Conservation (phyloP, 305 asterid species). For the Fraxinus floribunda region DNA sequence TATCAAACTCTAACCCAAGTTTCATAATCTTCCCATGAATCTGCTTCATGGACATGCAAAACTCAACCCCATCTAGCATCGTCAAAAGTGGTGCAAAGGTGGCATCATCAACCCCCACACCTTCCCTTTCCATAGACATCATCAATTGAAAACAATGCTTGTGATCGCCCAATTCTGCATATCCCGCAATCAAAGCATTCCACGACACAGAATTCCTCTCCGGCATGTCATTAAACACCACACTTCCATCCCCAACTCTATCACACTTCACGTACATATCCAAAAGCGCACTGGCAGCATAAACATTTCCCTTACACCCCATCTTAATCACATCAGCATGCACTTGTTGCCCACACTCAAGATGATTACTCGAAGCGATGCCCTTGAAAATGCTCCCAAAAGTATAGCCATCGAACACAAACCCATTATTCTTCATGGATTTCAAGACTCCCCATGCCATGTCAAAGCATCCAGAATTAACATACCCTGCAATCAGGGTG, state of each 20-base stretch:
- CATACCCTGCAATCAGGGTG: constrained; percentile 60
- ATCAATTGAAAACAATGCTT: constrained; percentile 46
- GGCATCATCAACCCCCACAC: constrained; percentile 58
- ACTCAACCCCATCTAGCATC: constrained; percentile 43
- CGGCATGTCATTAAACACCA: constrained; percentile 51
- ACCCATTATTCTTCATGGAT: constrained; percentile 52
- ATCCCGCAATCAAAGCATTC: constrained; percentile 77
- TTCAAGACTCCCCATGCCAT: constrained; percentile 53
- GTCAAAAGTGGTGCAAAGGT: constrained; percentile 71
- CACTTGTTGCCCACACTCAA: constrained; percentile 51
- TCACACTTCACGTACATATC: constrained; percentile 71
- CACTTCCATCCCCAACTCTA: constrained; percentile 52
- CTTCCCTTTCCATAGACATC: constrained; percentile 52
- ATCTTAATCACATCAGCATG: constrained; percentile 63
- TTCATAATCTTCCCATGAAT: constrained; percentile 61
- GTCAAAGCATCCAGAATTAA: constrained; percentile 42
- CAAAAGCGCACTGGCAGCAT: constrained; percentile 67
- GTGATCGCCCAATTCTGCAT: constrained; percentile 48
- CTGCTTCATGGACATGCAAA: constrained; percentile 46
- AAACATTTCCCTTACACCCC: constrained; percentile 58
- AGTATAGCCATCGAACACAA: constrained; percentile 53
- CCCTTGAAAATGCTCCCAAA: constrained; percentile 80
- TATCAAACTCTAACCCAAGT: constrained; percentile 52
- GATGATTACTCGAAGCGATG: constrained; percentile 36
- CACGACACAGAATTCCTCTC: constrained; percentile 68